Conservation (phyloP, 345 rosid species). For the Euphorbia tirucalli region DNA sequence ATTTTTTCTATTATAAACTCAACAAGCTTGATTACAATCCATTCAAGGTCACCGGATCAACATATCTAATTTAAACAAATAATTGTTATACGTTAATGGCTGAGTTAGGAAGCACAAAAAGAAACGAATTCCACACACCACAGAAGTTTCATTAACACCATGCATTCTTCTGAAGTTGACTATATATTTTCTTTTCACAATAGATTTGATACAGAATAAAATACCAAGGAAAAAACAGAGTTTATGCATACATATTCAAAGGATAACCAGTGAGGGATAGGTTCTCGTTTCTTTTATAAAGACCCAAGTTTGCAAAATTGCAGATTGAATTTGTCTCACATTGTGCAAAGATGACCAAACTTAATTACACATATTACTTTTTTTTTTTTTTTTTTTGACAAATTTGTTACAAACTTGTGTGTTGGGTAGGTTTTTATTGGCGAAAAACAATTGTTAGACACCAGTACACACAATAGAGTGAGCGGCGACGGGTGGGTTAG, state of each 20-base stretch:
- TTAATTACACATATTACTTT: background rate
- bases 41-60: too few relatives aligned
- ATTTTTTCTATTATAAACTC: too few relatives aligned
- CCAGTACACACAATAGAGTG: slow-evolving; percentile 19
- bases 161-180: too few relatives aligned
- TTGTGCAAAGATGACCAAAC: background rate
- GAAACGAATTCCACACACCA: too few relatives aligned
- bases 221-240: background rate
- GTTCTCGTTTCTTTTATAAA: background rate
- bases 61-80: too few relatives aligned
- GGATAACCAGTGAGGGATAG: background rate
- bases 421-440: slow-evolving; percentile 19
- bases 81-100: too few relatives aligned
- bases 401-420: slow-evolving; percentile 20
- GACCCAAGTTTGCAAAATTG: background rate
- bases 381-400: background rate
- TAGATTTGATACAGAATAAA: too few relatives aligned
- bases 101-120: too few relatives aligned
- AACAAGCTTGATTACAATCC: too few relatives aligned
- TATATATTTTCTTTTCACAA: too few relatives aligned
- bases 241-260: background rate
- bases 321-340: background rate
- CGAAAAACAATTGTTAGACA: background rate
- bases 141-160: too few relatives aligned
- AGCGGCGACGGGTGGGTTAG: slow-evolving; percentile 43